Conservation (phyloP, 805 yeast species). For the Kodamaea fukazawae region DNA sequence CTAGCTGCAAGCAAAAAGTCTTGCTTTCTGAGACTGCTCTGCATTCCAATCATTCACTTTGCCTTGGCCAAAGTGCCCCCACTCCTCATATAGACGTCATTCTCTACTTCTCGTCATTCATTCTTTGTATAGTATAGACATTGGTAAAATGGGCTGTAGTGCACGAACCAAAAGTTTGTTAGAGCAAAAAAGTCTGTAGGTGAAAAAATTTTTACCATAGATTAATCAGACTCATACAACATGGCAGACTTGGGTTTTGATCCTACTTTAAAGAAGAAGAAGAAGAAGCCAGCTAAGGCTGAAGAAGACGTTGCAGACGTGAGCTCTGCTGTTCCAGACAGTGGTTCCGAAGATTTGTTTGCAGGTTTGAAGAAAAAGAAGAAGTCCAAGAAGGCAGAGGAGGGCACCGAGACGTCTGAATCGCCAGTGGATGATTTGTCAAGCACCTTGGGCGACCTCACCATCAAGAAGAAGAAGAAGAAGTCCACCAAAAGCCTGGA, state of each 20-base stretch:
- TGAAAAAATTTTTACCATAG: constrained; percentile 6
- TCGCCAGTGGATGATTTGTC: constrained; percentile 32
- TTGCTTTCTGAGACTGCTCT: no score
- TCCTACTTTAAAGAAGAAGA: constrained; percentile 73
- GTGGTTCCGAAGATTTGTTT: constrained; percentile 54
- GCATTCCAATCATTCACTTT: no score
- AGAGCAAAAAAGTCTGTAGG: background rate
- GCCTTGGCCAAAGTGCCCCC: no score
- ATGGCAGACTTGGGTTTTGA: constrained; percentile 66
- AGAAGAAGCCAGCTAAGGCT: constrained; percentile 62
- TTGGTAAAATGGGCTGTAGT: background rate
- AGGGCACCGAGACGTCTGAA: constrained; percentile 17
- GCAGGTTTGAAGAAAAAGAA: constrained; percentile 75
- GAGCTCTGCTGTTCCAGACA: constrained; percentile 31
- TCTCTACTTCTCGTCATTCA: background rate
- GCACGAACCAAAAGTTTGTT: constrained; percentile 1
- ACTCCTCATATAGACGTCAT: background rate
- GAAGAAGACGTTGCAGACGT: constrained; percentile 39
- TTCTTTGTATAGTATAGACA: no score
- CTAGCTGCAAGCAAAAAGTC: background rate
- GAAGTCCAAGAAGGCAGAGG: constrained; percentile 57
- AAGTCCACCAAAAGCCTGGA: constrained; percentile 54
- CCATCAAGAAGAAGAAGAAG: constrained; percentile 75
- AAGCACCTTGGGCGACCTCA: constrained; percentile 38
- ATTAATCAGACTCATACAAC: constrained; percentile 7